Evolutionary conservation across 768 basidiomycete species (phyloP), one percentile per base, ranked within the genome.

Genomic region (Auriscalpium microsporum): DNA sequence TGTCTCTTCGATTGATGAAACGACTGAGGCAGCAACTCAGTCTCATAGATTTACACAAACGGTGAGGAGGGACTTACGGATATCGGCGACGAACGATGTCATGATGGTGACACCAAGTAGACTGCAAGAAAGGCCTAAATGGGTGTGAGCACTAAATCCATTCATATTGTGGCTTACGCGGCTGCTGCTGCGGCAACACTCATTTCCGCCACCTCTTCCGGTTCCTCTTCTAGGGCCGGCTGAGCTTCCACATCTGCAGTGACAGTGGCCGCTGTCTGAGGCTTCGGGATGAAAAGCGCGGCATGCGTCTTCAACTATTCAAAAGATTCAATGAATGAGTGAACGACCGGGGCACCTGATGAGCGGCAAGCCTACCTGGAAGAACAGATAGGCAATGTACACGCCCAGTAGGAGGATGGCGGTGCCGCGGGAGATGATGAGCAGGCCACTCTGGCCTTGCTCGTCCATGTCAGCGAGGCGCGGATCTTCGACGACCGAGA

Each of bases 1-100:
- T 23, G 89, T 90, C 67, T 94, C 92, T 67, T 95, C 94, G 59
- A 96, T 95, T 4, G 90, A 91, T 3, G 86, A 87, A 38, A 95
- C 92, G 68, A 92, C 89, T 90, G 52, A 0, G 52, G 40, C 36
- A 34, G 46, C 35, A 37, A 36, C 42, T 54, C 19, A 54, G 51
- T 49, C 19, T 58, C 23, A 44, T 4, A 28, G 5, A 14, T 10
- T 10, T 37, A 35, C 14, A 45, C n/a, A 11, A 21, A 34, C 16
- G 8, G 38, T 48, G 23, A 38, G 9, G 37, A 16, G 47, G n/a
- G 9, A 80, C 85, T 64, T 65, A 86, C 89, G 71, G 65, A 83
- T 89, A 67, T 96, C 94, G 33, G 94, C 93, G 61, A 89, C 91
- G 72, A 95, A 91, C 0, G 90, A 79, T 0, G 92, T 95, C 47